A percentile compares a stretch with the other conserved stretches of the same genome.
Evolutionary conservation across 2,329 filamentous ascomycete genomes (phyloP).

Genomic region (Cordyceps sp.): DNA sequence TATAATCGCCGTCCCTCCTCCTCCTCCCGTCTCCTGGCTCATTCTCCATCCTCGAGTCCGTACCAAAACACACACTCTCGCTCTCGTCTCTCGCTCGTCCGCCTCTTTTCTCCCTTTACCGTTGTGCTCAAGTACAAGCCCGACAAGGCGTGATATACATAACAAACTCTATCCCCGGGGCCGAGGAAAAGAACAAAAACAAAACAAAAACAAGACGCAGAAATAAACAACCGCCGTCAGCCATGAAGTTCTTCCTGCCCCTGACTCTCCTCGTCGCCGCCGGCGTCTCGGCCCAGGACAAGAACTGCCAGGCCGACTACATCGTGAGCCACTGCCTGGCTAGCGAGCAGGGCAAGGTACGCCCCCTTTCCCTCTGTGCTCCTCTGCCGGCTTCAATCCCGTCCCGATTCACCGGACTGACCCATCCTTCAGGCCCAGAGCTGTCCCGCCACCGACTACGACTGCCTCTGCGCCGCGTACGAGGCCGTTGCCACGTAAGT

Average conservation of each 20-base stretch:
- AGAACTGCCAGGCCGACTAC: slow-evolving; percentile 24
- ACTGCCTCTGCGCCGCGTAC: slow-evolving; percentile 28
- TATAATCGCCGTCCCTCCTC: too few species aligned
- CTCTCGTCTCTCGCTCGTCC: too few species aligned
- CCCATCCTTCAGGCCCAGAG: slow-evolving; percentile 10
- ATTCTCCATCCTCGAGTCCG: too few species aligned
- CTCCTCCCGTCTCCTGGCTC: too few species aligned
- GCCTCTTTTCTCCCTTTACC: too few species aligned
- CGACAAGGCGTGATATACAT: too few species aligned
- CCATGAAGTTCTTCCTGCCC: slow-evolving; percentile 28
- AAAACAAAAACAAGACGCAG: too few species aligned
- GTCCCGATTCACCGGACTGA: background rate
- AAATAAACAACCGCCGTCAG: slow-evolving; percentile 8
- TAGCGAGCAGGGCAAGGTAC: slow-evolving; percentile 21
- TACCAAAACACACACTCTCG: too few species aligned
- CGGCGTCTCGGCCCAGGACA: slow-evolving; percentile 16
- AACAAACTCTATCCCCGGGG: too few species aligned
- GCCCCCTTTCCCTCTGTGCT: background rate
- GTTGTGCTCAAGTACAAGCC: too few species aligned
- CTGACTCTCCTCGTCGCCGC: slow-evolving; percentile 21
- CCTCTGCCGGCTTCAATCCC: background rate
- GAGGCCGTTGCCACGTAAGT: slow-evolving; percentile 28
- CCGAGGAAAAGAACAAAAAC: too few species aligned
- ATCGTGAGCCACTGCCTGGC: slow-evolving; percentile 28
- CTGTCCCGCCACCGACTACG: slow-evolving; percentile 24